These are phyloP conservation scores for Benincasa hispida DNA, from an alignment of 306 rosid species.

Conservation along the genomic window DNA sequence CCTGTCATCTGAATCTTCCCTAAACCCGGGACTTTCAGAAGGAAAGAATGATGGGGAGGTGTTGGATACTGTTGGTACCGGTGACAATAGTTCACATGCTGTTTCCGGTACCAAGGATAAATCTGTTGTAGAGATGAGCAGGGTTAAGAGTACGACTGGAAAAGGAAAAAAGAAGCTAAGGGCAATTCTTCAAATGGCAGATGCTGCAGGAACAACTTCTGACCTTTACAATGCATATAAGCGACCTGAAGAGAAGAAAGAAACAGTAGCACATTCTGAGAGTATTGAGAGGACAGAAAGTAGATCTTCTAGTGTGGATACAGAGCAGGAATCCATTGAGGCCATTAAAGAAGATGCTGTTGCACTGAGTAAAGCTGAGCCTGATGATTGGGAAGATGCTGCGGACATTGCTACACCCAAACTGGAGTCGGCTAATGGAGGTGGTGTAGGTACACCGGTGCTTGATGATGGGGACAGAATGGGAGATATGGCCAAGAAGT, in stretches of 20 bases:
- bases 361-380: slow-evolving; percentile 46
- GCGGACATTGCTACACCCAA: slow-evolving; percentile 71
- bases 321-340: slow-evolving; percentile 30
- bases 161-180: slow-evolving; percentile 44
- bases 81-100: slow-evolving; percentile 20
- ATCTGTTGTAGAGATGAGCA: slow-evolving; percentile 35
- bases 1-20: slow-evolving; percentile 18
- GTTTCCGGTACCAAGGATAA: slow-evolving; percentile 35
- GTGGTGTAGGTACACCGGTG: slow-evolving; percentile 7
- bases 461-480: slow-evolving; percentile 25
- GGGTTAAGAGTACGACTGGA: slow-evolving; percentile 24
- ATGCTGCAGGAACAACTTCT: slow-evolving; percentile 85
- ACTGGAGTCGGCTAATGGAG: slow-evolving; percentile 33
- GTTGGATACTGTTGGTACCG: slow-evolving; percentile 25
- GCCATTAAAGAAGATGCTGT: slow-evolving; percentile 22
- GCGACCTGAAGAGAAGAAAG: slow-evolving; percentile 87
- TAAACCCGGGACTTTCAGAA: slow-evolving; percentile 19
- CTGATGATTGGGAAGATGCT: slow-evolving; percentile 97
- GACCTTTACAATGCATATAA: slow-evolving; percentile 95
- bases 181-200: slow-evolving; percentile 73
- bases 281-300: slow-evolving; percentile 37
- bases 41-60: slow-evolving; percentile 27
- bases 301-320: slow-evolving; percentile 14
- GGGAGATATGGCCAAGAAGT: slow-evolving; percentile 41
- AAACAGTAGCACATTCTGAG: slow-evolving; percentile 25